Conservation (phyloP, 2,329 filamentous ascomycete genomes). For the Thyridium curvatum region DNA sequence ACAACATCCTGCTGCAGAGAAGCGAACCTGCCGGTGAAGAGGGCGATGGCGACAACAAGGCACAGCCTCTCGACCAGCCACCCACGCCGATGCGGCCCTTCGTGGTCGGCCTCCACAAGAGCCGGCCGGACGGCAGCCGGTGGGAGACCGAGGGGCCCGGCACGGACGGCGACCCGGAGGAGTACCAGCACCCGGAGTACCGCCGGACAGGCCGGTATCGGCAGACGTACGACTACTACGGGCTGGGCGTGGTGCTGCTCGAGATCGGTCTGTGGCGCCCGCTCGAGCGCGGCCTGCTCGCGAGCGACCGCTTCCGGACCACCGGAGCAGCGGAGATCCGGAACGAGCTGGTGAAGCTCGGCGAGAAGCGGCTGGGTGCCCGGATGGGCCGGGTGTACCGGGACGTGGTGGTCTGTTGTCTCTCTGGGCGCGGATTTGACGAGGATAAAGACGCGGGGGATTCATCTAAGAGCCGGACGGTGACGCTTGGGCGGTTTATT, state of each 20-base stretch:
- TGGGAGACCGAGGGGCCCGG: slow-evolving; percentile 1
- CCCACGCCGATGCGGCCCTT: background rate
- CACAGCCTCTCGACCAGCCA: too few species aligned
- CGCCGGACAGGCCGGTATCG: background rate
- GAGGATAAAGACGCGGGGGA: background rate
- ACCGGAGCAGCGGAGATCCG: background rate
- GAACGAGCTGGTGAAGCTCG: background rate
- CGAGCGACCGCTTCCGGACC: background rate
- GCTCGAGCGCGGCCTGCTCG: slow-evolving; percentile 6
- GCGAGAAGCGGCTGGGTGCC: background rate
- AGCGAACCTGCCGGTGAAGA: too few species aligned
- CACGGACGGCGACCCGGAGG: background rate
- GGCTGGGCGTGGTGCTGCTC: slow-evolving; percentile 4
- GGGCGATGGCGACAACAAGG: background rate
- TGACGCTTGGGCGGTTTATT: background rate
- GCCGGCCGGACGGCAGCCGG: slow-evolving; percentile 2
- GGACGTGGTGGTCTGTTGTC: background rate
- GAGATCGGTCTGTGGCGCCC: slow-evolving; percentile 6
- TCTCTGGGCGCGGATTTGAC: background rate
- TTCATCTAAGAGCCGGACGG: background rate
- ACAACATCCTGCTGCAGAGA: slow-evolving; percentile 6
- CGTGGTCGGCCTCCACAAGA: slow-evolving; percentile 5
- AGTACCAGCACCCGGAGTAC: slow-evolving; percentile 3
- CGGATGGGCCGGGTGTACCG: slow-evolving; percentile 1
- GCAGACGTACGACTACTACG: slow-evolving; percentile 3